Evolutionary conservation across 2,329 filamentous ascomycete species (phyloP).

Genomic region (Nannizzia gypsea): DNA sequence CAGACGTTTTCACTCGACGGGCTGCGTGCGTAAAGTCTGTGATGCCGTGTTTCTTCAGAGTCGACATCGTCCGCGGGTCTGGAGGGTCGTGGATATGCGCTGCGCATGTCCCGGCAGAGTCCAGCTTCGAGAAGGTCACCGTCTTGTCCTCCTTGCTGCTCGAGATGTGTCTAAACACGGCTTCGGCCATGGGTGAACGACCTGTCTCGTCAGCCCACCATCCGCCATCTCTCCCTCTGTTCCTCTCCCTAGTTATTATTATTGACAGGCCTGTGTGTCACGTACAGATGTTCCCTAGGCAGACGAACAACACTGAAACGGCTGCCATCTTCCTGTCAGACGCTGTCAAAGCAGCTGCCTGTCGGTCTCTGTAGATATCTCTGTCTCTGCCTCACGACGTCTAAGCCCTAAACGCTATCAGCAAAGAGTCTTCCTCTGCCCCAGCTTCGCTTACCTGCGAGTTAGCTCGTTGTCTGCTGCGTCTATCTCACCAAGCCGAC

Average conservation of each 20-base stretch:
- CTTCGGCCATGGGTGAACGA: slow-evolving; percentile 88
- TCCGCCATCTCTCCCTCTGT: background rate
- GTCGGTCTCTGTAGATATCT: no score
- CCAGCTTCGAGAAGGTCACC: slow-evolving; percentile 54
- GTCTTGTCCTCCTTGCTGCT: slow-evolving; percentile 40
- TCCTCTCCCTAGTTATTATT: no score
- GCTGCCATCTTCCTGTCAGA: background rate
- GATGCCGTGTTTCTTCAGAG: slow-evolving; percentile 62
- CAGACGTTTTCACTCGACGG: slow-evolving; percentile 56
- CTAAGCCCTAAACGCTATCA: no score
- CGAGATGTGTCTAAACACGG: slow-evolving; percentile 63
- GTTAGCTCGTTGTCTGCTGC: background rate
- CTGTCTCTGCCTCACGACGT: no score
- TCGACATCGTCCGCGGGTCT: slow-evolving; percentile 72
- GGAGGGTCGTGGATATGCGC: slow-evolving; percentile 71
- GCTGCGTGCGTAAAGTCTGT: slow-evolving; percentile 64
- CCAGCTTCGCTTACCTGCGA: no score
- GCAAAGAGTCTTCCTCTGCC: no score
- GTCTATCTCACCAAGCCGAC: background rate
- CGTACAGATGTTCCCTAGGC: slow-evolving; percentile 86
- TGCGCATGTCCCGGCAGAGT: slow-evolving; percentile 81
- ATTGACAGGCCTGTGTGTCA: no score
- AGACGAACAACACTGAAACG: slow-evolving; percentile 81
- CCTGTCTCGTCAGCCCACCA: slow-evolving; percentile 24
- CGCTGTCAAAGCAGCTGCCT: no score